These are phyloP conservation scores for Elaeis oleifera DNA, from an alignment of 202 grass and related monocot species.

Conservation along the genomic window DNA sequence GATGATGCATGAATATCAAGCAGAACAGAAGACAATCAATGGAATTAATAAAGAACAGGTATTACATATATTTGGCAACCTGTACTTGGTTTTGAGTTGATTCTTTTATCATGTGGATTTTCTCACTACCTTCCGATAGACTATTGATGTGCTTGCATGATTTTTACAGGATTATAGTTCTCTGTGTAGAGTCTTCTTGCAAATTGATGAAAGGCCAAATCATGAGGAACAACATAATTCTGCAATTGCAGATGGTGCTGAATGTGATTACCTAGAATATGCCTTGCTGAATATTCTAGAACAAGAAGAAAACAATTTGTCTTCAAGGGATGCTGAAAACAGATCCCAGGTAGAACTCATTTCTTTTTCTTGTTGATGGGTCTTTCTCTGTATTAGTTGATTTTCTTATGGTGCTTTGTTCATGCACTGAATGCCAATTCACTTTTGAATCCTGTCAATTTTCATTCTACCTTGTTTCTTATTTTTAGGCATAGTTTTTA, in stretches of 20 bases:
- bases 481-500: no score
- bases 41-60: constrained; percentile 33
- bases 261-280: constrained; percentile 5
- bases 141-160: constrained; percentile 15
- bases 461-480: no score
- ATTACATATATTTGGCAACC: background rate
- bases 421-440: no score
- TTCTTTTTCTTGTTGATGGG: background rate
- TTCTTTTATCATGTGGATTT: background rate
- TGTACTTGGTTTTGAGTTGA: no score
- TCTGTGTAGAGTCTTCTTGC: constrained; percentile 35
- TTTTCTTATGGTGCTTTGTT: no score
- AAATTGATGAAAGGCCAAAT: constrained; percentile 15
- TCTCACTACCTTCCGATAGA: background rate
- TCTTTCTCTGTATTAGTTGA: background rate
- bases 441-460: no score
- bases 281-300: constrained; percentile 24
- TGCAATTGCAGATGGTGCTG: constrained; percentile 14
- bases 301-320: constrained; percentile 23
- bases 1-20: constrained; percentile 51
- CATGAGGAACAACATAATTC: constrained; percentile 13
- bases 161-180: constrained; percentile 35
- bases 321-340: background rate
- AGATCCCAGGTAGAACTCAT: constrained; percentile 23
- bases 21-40: constrained; percentile 19